Base-by-base conservation (phyloP, 352 stramenopile genomes). In the Thalassiosira mediterranea region DNA sequence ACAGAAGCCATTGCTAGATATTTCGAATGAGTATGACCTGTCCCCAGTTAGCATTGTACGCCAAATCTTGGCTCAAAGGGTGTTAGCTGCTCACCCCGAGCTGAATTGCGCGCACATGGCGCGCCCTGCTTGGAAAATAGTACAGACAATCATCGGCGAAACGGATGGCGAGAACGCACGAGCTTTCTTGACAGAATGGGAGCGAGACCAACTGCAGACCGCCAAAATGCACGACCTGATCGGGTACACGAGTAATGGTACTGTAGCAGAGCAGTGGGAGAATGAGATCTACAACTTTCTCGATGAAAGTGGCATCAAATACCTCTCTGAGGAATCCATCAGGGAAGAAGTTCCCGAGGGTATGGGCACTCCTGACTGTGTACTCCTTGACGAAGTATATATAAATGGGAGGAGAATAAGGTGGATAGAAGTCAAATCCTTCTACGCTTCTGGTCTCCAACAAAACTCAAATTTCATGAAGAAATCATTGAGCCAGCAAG, bases 341-440 rank as follows among this genome's bases (percentile, higher is more conserved):
- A n/a, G n/a, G n/a, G n/a, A n/a, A n/a, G 56, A 68, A 21, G 26
- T n/a, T 11, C 28, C 69, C 37, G 69, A 49, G 51, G 3, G 25
- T 2, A n/a, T 54, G 13, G 58, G 37, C 3, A 76, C 67, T 3
- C 67, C 67, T 26, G 67, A 76, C 44, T 76, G 31, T 17, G 40
- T 76, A 5, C 48, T 76, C 42, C 11, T 76, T 5, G 67, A 76
- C 29, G 67, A 76, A 31, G 38, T 76, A 4, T 63, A 56, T 11
- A 76, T 76, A 2, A 67, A 76, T 51, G 60, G 60, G 11, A 15
- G 51, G 23, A 46, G 19, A 1, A 31, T 69, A 38, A 32, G 47
- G 19, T 76, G 67, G 67, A 76, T 76, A 54, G 67, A 76, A 34
- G 53, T 60, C 25, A 76, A 76, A 25, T 31, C 37, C 4, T 69